Evolutionary conservation across 352 stramenopile species (phyloP).

Genomic region (Phytophthora capsici): DNA sequence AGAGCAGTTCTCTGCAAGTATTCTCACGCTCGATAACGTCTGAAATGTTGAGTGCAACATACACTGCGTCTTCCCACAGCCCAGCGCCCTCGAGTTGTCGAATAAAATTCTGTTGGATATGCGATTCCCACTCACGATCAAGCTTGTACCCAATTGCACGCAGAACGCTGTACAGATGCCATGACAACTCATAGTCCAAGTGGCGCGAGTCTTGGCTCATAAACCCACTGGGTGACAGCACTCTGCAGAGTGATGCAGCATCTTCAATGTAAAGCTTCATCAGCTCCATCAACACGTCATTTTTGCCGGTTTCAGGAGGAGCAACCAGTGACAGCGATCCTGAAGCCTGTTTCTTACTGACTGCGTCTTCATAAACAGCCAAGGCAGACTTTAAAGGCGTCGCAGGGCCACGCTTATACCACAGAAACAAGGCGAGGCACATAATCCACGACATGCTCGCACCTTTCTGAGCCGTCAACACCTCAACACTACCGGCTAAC

Average conservation of each 20-base stretch:
- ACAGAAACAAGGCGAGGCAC: conserved; percentile 71
- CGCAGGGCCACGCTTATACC: conserved; percentile 66
- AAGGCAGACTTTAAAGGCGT: conserved; percentile 58
- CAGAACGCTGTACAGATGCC: conserved; percentile 80
- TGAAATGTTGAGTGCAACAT: conserved; percentile 82
- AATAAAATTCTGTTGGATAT: conserved; percentile 86
- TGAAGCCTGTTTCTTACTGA: conserved; percentile 49
- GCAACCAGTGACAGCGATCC: conserved; percentile 42
- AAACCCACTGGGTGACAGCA: conserved; percentile 69
- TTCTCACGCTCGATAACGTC: conserved; percentile 56
- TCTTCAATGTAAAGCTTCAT: conserved; percentile 75
- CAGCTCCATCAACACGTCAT: conserved; percentile 70
- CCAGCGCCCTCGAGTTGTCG: conserved; percentile 70
- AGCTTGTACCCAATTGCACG: conserved; percentile 77
- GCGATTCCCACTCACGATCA: conserved; percentile 75
- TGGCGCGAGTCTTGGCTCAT: conserved; percentile 36
- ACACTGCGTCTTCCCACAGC: conserved; percentile 76
- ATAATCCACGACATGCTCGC: conserved; percentile 58
- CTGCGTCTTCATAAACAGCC: conserved; percentile 44
- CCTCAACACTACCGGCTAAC: conserved; percentile 64
- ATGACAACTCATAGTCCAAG: conserved; percentile 82
- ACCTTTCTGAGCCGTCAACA: conserved; percentile 59
- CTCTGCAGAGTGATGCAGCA: conserved; percentile 55
- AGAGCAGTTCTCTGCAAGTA: conserved; percentile 67
- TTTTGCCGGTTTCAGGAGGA: conserved; percentile 37